These are phyloP conservation scores for Raddia distichophylla DNA, from an alignment of 176 grass and related monocot species.

Conservation along the genomic window DNA sequence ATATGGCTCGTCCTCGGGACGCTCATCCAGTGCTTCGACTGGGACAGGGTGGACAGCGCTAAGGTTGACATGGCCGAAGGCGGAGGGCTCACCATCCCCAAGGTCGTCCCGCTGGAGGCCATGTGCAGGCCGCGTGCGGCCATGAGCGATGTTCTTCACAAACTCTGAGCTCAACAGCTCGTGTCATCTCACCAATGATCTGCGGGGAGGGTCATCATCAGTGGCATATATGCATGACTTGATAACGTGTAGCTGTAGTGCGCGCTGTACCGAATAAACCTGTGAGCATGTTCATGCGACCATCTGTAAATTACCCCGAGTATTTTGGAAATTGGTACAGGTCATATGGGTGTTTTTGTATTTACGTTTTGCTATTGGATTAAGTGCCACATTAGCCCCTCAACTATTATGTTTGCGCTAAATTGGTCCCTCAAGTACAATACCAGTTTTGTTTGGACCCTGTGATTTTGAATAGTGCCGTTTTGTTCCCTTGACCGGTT, in stretches of 20 bases:
- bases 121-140: conserved; percentile 39
- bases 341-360: background rate
- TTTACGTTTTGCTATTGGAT: no score
- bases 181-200: background rate
- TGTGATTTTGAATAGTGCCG: no score
- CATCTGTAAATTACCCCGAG: background rate
- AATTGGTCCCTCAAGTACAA: no score
- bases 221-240: background rate
- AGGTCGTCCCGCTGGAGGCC: conserved; percentile 46
- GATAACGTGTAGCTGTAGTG: background rate
- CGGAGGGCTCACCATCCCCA: conserved; percentile 44
- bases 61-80: conserved; percentile 61
- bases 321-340: background rate
- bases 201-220: background rate
- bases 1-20: conserved; percentile 46
- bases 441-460: no score
- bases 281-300: background rate
- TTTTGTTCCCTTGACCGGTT: no score
- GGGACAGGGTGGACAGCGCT: conserved; percentile 32
- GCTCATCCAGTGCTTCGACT: conserved; percentile 79
- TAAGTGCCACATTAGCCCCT: no score
- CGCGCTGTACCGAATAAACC: conserved; percentile 6
- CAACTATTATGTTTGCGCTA: no score
- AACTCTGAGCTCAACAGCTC: background rate
- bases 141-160: conserved; percentile 40